These are phyloP conservation scores for Pontederia paniculata DNA, from an alignment of 176 grass and related monocot genomes.

Conservation along the genomic window DNA sequence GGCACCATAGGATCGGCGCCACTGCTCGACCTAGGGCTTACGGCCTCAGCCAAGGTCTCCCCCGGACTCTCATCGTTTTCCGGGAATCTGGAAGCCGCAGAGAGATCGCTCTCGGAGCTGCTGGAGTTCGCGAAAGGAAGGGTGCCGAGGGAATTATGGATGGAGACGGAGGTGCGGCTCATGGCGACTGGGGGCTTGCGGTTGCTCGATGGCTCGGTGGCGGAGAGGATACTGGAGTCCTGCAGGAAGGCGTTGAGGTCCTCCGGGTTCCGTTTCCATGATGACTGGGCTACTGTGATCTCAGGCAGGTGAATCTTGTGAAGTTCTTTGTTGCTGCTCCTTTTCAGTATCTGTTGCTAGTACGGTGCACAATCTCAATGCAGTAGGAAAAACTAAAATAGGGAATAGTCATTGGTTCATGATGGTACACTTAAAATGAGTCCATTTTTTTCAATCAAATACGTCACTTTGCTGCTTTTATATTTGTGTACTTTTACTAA, in stretches of 20 bases:
- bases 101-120: constrained; percentile 40
- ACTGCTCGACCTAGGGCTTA: constrained; percentile 52
- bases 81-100: constrained; percentile 26
- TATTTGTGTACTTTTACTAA: too few relatives aligned
- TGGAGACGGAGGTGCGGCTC: constrained; percentile 48
- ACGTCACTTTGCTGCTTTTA: too few relatives aligned
- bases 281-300: constrained; percentile 77
- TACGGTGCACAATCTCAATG: too few relatives aligned
- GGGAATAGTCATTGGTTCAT: too few relatives aligned
- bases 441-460: too few relatives aligned
- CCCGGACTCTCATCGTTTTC: constrained; percentile 72
- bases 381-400: too few relatives aligned
- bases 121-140: constrained; percentile 42
- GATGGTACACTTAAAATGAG: too few relatives aligned
- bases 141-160: constrained; percentile 23
- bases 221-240: constrained; percentile 51
- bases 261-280: constrained; percentile 53
- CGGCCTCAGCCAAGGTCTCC: constrained; percentile 47
- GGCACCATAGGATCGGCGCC: constrained; percentile 11
- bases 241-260: constrained; percentile 49
- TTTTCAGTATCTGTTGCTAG: background rate
- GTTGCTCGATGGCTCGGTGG: constrained; percentile 32
- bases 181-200: constrained; percentile 86
- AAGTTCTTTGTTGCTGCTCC: too few relatives aligned
- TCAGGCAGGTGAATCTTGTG: constrained; percentile 24